Conservation (phyloP, 2,329 filamentous ascomycete species). For the Scedosporium apiospermum region DNA sequence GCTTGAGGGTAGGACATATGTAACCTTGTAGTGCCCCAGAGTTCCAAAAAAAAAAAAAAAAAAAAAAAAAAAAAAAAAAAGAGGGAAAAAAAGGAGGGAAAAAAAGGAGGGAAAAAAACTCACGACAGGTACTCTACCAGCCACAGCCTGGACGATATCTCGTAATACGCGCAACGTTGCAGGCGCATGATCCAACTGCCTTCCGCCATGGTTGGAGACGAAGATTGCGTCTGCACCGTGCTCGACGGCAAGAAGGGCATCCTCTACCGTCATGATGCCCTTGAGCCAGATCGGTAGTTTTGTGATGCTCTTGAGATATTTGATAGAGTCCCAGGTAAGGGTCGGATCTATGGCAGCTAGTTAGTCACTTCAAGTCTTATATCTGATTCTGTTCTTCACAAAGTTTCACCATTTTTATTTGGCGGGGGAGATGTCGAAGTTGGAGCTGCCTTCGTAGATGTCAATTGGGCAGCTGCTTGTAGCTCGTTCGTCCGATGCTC, state of each 20-base stretch:
- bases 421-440: neutral
- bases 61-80: neutral
- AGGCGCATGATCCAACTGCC: constrained; percentile 28
- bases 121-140: neutral
- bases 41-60: too few relatives aligned
- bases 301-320: constrained; percentile 8
- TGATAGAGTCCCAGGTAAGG: constrained; percentile 10
- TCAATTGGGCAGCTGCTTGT: neutral
- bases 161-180: constrained; percentile 15
- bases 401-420: constrained; percentile 1
- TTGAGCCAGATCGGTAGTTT: constrained; percentile 28
- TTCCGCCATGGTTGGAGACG: constrained; percentile 32
- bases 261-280: constrained; percentile 29
- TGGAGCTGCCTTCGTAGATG: neutral
- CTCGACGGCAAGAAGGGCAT: constrained; percentile 26
- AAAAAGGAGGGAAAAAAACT: neutral
- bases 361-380: neutral
- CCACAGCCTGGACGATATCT: neutral
- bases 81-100: too few relatives aligned
- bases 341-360: constrained; percentile 1
- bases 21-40: too few relatives aligned
- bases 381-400: neutral
- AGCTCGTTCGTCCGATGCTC: constrained; percentile 8
- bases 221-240: constrained; percentile 29
- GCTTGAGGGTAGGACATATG: neutral